A percentile compares a stretch with the other conserved stretches of the same genome.
Evolutionary conservation across 106 monocot species (phyloP).

Genomic region (Posidonia australis): DNA sequence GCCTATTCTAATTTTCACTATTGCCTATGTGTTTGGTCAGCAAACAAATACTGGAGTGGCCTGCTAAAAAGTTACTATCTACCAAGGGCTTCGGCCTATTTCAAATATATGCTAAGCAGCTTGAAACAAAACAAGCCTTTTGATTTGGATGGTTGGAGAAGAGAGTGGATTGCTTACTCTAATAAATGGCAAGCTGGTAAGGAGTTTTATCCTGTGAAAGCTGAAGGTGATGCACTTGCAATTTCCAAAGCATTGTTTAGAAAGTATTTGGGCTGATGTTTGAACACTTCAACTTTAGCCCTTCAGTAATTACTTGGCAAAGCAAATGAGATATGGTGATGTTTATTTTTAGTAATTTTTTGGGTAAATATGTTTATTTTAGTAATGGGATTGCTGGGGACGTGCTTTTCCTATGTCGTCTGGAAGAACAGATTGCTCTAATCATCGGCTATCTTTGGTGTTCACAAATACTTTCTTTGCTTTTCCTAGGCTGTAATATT

Average conservation of each 20-base stretch:
- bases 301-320: too few species aligned
- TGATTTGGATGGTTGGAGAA: slow-evolving; percentile 59
- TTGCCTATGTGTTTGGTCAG: slow-evolving; percentile 20
- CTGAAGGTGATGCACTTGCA: slow-evolving; percentile 51
- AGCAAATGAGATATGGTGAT: background rate
- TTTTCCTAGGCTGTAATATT: too few species aligned
- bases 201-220: slow-evolving; percentile 51
- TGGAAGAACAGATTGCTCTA: too few species aligned
- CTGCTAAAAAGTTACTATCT: slow-evolving; percentile 74
- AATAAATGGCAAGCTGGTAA: slow-evolving; percentile 73
- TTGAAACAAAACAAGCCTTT: slow-evolving; percentile 42
- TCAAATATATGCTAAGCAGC: slow-evolving; percentile 45
- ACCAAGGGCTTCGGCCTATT: slow-evolving; percentile 77
- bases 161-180: slow-evolving; percentile 85
- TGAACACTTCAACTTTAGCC: background rate
- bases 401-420: too few species aligned
- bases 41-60: slow-evolving; percentile 95
- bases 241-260: slow-evolving; percentile 59
- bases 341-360: too few species aligned
- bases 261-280: slow-evolving; percentile 56
- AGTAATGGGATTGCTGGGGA: too few species aligned
- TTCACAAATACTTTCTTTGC: too few species aligned
- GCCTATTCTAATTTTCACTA: slow-evolving; percentile 2
- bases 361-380: too few species aligned
- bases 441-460: too few species aligned